These are phyloP conservation scores for Pythium sukuiense DNA, from an alignment of 352 stramenopile species.

Conservation along the genomic window DNA sequence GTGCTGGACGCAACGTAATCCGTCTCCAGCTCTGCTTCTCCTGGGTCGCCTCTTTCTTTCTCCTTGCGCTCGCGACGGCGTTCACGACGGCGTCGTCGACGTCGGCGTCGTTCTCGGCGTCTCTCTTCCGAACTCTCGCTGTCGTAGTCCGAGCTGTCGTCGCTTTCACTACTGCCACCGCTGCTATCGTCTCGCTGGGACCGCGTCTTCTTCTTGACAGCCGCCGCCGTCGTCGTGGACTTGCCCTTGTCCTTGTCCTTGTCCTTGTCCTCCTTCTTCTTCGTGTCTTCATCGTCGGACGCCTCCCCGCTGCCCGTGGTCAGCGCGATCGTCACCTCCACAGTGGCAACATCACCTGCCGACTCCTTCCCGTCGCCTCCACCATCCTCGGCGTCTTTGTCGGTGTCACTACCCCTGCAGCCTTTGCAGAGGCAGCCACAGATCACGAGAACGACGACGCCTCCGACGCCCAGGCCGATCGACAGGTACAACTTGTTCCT, in stretches of 20 bases:
- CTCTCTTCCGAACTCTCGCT: constrained; percentile 18
- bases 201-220: not conserved
- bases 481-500: constrained; percentile 10
- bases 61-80: constrained; percentile 2
- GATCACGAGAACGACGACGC: constrained; percentile 1
- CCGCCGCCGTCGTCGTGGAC: not conserved
- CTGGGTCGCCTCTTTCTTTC: not conserved
- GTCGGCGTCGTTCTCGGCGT: not conserved
- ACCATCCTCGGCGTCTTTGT: not conserved
- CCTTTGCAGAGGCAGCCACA: constrained; percentile 12
- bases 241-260: not conserved
- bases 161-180: not conserved
- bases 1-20: not conserved
- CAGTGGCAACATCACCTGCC: not conserved
- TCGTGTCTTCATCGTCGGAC: not conserved
- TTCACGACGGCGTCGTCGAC: constrained; percentile 6
- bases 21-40: not conserved
- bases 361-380: not conserved
- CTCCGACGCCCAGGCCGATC: constrained; percentile 10
- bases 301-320: not conserved
- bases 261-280: not conserved
- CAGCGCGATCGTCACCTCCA: not conserved
- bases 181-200: not conserved
- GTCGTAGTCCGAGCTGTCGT: constrained; percentile 8
- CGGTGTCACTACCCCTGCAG: not conserved